These are phyloP conservation scores for Phytophthora litchii DNA, from an alignment of 352 stramenopile species.

Conservation along the genomic window DNA sequence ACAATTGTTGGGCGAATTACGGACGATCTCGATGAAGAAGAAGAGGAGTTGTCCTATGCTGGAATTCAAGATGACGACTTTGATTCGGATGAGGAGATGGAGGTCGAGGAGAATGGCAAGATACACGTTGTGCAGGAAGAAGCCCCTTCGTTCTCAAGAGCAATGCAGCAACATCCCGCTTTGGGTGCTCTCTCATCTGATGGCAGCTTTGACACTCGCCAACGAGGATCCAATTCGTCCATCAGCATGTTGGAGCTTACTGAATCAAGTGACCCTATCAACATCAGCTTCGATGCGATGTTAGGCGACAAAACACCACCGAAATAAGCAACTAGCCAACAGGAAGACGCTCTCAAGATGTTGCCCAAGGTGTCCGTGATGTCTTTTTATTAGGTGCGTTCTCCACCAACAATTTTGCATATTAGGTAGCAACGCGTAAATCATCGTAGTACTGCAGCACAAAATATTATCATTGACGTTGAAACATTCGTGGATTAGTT, in stretches of 20 bases:
- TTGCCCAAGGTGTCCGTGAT: neutral
- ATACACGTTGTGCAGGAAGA: conserved; percentile 23
- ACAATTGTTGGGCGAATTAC: conserved; percentile 62
- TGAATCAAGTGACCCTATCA: conserved; percentile 24
- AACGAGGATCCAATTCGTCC: conserved; percentile 38
- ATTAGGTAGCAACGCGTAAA: neutral
- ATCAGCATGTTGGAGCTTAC: conserved; percentile 44
- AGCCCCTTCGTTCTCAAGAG: conserved; percentile 16
- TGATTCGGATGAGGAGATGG: conserved; percentile 38
- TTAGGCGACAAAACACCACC: conserved; percentile 20
- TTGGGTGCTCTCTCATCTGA: conserved; percentile 38
- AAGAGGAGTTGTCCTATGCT: conserved; percentile 43
- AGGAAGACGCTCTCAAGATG: conserved; percentile 1
- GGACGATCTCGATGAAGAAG: conserved; percentile 65
- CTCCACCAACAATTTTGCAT: conserved; percentile 14
- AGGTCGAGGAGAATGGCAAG: conserved; percentile 17
- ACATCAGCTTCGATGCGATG: conserved; percentile 37
- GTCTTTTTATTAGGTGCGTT: conserved; percentile 14
- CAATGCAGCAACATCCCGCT: conserved; percentile 24
- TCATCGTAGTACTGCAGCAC: conserved; percentile 1
- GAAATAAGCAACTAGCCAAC: conserved; percentile 10
- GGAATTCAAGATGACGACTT: conserved; percentile 44
- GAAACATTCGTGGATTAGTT: too few species aligned
- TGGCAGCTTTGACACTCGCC: conserved; percentile 38
- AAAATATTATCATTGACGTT: conserved; percentile 1